A percentile compares a stretch with the other conserved stretches of the same genome.
phyloP scores from a whole-genome alignment of 805 yeast species.

The Scheffersomyces coipomensis region DNA sequence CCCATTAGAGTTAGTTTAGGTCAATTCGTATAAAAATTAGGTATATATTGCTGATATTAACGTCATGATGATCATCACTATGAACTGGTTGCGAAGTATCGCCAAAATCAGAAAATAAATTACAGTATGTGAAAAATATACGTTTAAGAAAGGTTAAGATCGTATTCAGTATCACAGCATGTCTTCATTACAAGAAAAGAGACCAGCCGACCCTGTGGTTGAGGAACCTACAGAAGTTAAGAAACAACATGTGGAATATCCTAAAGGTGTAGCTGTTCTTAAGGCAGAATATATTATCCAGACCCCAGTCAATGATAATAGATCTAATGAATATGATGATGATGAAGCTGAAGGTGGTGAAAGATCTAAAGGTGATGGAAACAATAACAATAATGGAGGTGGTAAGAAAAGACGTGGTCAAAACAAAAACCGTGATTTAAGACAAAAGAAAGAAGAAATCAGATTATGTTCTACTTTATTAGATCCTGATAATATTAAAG shows the following conservation, averaged over 20 bases:
- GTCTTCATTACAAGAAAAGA: conserved; percentile 13
- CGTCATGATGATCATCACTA: too few species aligned
- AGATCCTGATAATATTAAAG: conserved; percentile 48
- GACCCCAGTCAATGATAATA: conserved; percentile 42
- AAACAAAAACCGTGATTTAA: conserved; percentile 76
- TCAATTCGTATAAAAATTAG: too few species aligned
- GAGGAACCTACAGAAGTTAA: conserved; percentile 13
- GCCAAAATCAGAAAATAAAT: too few species aligned
- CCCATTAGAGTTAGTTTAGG: too few species aligned
- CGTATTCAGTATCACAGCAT: too few species aligned
- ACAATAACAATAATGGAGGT: conserved; percentile 29
- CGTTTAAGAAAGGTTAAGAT: too few species aligned
- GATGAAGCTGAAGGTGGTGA: conserved; percentile 46
- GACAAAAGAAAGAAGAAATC: conserved; percentile 61
- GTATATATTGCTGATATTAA: too few species aligned
- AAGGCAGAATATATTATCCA: conserved; percentile 68
- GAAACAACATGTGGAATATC: conserved; percentile 19
- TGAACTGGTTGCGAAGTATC: too few species aligned
- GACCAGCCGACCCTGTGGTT: conserved; percentile 8
- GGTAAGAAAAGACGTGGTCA: conserved; percentile 68
- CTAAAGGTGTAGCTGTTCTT: conserved; percentile 72
- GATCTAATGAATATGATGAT: conserved; percentile 27
- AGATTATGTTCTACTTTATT: conserved; percentile 64
- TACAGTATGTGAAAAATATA: too few species aligned
- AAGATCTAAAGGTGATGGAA: conserved; percentile 26